Evolutionary conservation across 1,284 basidiomycete genomes (phyloP).

Genomic region (Pseudozyma sp.): DNA sequence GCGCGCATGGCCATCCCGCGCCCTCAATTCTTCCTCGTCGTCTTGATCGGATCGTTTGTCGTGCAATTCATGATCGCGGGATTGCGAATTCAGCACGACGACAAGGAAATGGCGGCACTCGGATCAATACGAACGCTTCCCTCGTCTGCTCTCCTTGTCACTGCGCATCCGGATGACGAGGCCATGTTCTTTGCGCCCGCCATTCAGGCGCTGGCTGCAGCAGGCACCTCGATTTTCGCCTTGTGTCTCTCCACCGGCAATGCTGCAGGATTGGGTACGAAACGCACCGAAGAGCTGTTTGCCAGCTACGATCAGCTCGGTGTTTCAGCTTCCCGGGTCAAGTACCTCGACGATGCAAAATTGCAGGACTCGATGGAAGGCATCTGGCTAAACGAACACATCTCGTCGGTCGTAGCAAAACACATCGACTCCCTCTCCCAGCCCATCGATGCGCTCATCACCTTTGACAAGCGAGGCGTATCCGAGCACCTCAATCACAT

Average conservation of each 20-base stretch:
- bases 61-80: constrained; percentile 41
- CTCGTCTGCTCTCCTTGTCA: constrained; percentile 74
- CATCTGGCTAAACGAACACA: constrained; percentile 76
- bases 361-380: constrained; percentile 82
- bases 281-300: constrained; percentile 77
- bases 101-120: constrained; percentile 5
- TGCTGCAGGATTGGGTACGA: constrained; percentile 81
- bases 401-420: constrained; percentile 75
- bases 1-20: constrained; percentile 42
- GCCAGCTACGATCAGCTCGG: constrained; percentile 74
- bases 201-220: constrained; percentile 73
- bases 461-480: constrained; percentile 85
- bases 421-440: constrained; percentile 71
- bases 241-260: constrained; percentile 75
- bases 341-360: constrained; percentile 77
- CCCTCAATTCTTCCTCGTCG: constrained; percentile 35
- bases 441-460: constrained; percentile 76
- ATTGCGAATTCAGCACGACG: constrained; percentile 16
- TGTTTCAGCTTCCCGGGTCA: constrained; percentile 74
- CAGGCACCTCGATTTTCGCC: constrained; percentile 68
- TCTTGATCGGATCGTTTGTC: constrained; percentile 31
- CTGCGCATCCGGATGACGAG: constrained; percentile 92
- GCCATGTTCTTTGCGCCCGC: constrained; percentile 91
- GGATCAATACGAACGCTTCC: constrained; percentile 21
- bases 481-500: constrained; percentile 91